Base-by-base conservation (phyloP, 768 basidiomycete genomes). In the Auriscalpium orientale region DNA sequence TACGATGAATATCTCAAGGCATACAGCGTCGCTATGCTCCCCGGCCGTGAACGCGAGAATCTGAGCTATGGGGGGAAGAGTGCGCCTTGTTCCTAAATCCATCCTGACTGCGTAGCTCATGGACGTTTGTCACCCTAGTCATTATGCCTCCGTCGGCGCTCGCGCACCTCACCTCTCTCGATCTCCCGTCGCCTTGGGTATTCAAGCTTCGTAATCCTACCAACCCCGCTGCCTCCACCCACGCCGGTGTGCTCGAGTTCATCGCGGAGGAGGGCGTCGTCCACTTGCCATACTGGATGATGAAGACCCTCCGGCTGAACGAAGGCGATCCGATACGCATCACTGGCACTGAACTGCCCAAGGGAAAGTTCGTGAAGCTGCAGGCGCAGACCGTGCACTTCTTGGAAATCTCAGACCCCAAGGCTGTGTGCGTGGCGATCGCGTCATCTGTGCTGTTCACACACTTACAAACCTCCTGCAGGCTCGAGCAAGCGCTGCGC, bases 251-350 rank as follows among this genome's bases (percentile, higher is more conserved):
- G 28, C 81, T 99, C 33, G 97, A 99, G 68, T 99, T 99, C 72
- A 98, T 98, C 61, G 95, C 97, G 2, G 88, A 97, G 55, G 95
- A 98, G 70, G 97, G 97, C 12, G 79, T 89, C 13, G 95, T 95
- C 3, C 89, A 98, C 75, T 77, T 99, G 15, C 97, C 97, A 0
- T 89, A 93, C 63, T 99, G 97, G 97, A 95, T 99, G 91, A 99
- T 99, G 95, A 94, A 89, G 74, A 94, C 92, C 5, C 75, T 99
- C 18, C 83, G 91, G 28, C 73, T 99, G 28, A 86, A 85, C 54
- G 97, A 99, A 71, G 97, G 97, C 12, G 97, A 98, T 73, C 84
- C 92, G 11, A 90, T 99, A 58, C 85, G 94, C 46, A 85, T 98
- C 52, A 94, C 88, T 6, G 94, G 95, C 8, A 79, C 88, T 2